These are phyloP conservation scores for Fusarium napiforme DNA, from an alignment of 2,329 filamentous ascomycete species.

Conservation along the genomic window DNA sequence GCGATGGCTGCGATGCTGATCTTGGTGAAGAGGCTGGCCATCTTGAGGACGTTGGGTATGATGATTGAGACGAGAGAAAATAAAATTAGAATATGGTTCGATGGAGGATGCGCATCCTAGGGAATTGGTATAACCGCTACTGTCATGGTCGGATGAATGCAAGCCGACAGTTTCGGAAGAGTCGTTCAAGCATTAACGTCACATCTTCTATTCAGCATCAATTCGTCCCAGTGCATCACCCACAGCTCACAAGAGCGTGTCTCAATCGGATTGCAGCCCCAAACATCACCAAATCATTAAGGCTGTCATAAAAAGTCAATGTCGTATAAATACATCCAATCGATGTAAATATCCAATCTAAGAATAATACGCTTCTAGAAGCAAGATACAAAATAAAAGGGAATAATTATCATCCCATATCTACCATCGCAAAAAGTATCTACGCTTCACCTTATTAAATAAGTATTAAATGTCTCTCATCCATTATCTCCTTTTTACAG, in stretches of 20 bases:
- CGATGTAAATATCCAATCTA: conserved; percentile 5
- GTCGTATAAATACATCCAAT: conserved; percentile 1
- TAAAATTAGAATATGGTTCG: neutral
- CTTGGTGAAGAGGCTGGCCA: conserved; percentile 29
- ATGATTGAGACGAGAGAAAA: neutral
- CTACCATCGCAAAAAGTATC: conserved; percentile 19
- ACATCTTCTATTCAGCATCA: neutral
- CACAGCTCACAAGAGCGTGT: too few relatives aligned
- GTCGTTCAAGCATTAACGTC: rapidly evolving
- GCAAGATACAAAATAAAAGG: conserved; percentile 1
- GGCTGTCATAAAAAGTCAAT: conserved; percentile 11
- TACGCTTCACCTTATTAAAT: conserved; percentile 15
- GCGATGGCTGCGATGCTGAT: conserved; percentile 21
- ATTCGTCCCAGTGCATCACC: neutral
- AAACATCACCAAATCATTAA: neutral
- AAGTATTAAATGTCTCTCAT: conserved; percentile 21
- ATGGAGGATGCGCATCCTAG: neutral
- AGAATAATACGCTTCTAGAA: conserved; percentile 2
- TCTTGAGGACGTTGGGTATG: neutral
- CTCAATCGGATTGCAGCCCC: neutral
- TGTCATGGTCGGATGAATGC: neutral
- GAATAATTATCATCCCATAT: conserved; percentile 11
- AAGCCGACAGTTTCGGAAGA: neutral
- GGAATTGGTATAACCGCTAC: rapidly evolving
- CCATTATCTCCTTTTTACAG: conserved; percentile 11